Conservation (phyloP, 2,329 filamentous ascomycete species). For the Fusarium xylarioides region DNA sequence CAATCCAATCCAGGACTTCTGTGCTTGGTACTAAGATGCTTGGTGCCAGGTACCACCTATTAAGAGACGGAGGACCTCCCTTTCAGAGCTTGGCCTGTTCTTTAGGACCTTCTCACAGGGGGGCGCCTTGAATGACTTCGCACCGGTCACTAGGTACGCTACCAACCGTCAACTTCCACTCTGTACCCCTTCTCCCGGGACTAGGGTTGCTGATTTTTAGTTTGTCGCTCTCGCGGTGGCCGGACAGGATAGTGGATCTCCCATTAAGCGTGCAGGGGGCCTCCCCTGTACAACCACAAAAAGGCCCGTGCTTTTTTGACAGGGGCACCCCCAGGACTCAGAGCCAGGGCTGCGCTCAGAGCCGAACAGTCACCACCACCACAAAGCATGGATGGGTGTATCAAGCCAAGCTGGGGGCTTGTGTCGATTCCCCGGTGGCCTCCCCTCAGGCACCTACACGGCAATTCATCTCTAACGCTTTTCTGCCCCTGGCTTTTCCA, state of each 20-base stretch:
- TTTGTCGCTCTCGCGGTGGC: slow-evolving; percentile 31
- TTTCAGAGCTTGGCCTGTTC: slow-evolving; percentile 32
- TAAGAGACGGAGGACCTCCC: slow-evolving; percentile 28
- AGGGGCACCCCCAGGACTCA: slow-evolving; percentile 16
- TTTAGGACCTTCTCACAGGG: not conserved
- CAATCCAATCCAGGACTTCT: slow-evolving; percentile 25
- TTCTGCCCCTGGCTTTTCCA: slow-evolving; percentile 20
- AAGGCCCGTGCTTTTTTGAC: slow-evolving; percentile 23
- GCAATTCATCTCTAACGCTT: slow-evolving; percentile 22
- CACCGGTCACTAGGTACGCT: slow-evolving; percentile 13
- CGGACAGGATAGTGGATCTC: slow-evolving; percentile 29
- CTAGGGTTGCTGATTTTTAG: slow-evolving; percentile 4
- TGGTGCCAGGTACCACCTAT: slow-evolving; percentile 29
- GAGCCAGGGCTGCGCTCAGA: slow-evolving; percentile 23
- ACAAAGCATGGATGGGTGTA: not conserved
- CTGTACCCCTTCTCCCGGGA: slow-evolving; percentile 28
- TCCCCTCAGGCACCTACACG: slow-evolving; percentile 6
- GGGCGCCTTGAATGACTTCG: slow-evolving; percentile 17
- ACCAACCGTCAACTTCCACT: slow-evolving; percentile 12
- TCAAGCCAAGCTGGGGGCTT: slow-evolving; percentile 8
- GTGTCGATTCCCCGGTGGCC: slow-evolving; percentile 11
- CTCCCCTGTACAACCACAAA: slow-evolving; percentile 16
- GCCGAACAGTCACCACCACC: slow-evolving; percentile 7
- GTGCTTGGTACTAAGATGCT: slow-evolving; percentile 37
- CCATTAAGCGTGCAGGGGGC: slow-evolving; percentile 30